Base-by-base conservation (phyloP, 805 yeast genomes). In the Ogataea paraovalis region DNA sequence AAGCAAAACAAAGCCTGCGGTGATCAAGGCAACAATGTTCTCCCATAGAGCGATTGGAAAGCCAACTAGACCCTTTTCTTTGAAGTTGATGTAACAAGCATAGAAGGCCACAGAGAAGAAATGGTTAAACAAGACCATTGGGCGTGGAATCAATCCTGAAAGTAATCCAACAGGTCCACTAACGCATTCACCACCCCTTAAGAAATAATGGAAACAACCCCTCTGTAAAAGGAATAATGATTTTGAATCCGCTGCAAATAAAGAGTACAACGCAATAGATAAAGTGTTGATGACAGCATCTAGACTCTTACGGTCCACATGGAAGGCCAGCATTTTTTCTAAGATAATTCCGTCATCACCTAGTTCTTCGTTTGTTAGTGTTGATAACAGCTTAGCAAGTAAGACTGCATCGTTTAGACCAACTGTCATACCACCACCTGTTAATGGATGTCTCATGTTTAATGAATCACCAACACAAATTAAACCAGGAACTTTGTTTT, bases 391-490 rank as follows among this genome's bases (percentile, higher is more conserved):
- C 55, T 78, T 75, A 18, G 87, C 80, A 41, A 90, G 73, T 30
- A 86, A 63, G 0, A 77, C 85, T 3, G 88, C 87, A 66, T 94
- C 99, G 62, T 83, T 87, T 50, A 94, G 72, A 2, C 97, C 97
- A 39, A 94, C 99, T 22, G 98, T 90, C 99, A 94, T 94, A 51
- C 99, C 99, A 54, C 99, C 99, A 45, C 99, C 99, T 1, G 98
- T 94, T 51, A 94, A 77, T 23, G 99, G 99, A 65, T 94, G 99
- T 65, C 99, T 79, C 97, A 94, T 94, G 66, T 94, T 94, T 57
- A 91, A 74, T 2, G 99, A 87, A 65, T 94, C 99, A 42, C 99
- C 99, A 32, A 94, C 63, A 55, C 92, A 75, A 33, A 94, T 73
- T 41, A 89, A 70, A 12, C 99, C 99, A 10, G 82, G 83, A 39